These are phyloP conservation scores for Coffea canephora DNA, from an alignment of 257 asterid genomes.

Conservation along the genomic window DNA sequence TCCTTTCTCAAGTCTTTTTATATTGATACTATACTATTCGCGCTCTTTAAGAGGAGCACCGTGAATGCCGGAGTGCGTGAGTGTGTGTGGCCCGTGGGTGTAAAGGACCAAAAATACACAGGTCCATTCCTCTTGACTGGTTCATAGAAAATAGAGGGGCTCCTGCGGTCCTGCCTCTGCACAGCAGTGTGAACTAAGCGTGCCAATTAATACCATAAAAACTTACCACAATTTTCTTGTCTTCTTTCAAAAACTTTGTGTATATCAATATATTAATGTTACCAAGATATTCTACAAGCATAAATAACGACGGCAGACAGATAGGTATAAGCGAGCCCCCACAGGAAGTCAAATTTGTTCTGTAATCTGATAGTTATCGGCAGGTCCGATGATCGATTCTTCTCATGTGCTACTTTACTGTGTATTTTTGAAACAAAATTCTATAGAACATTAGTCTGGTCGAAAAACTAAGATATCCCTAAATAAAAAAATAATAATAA, in stretches of 20 bases:
- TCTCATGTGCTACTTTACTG: no score
- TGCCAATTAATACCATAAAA: neutral
- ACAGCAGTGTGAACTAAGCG: neutral
- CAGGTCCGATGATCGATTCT: no score
- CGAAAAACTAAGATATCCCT: no score
- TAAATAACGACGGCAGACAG: neutral
- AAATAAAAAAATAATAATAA: no score
- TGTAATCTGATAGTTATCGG: no score
- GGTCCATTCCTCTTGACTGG: constrained; percentile 30
- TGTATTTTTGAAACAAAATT: no score
- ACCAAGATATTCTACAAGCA: neutral
- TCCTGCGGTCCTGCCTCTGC: neutral
- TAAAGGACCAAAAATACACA: constrained; percentile 2
- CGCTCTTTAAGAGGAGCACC: constrained; percentile 26
- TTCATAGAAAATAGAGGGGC: constrained; percentile 1
- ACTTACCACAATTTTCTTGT: constrained; percentile 10
- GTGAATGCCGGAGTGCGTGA: constrained; percentile 43
- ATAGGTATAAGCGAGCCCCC: no score
- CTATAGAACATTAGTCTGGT: no score
- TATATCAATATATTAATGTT: neutral
- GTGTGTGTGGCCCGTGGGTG: neutral
- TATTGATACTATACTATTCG: constrained; percentile 13
- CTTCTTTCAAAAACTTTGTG: neutral
- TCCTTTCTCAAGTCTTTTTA: neutral
- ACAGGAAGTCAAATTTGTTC: no score